These are phyloP conservation scores for Endogone sp. DNA, from an alignment of 192 early-diverging fungal species.

Conservation along the genomic window DNA sequence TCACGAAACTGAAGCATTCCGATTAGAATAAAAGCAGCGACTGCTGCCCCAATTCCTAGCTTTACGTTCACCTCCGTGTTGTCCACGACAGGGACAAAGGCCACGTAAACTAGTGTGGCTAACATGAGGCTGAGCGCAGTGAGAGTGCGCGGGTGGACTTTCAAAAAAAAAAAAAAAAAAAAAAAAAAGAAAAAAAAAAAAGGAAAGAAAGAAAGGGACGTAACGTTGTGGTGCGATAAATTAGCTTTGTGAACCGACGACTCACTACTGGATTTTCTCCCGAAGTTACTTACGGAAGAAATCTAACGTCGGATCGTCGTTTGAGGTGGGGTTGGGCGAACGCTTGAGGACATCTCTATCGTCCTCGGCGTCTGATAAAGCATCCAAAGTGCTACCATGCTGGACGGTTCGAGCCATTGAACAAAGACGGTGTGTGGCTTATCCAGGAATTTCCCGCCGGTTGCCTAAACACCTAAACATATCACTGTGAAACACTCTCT, in stretches of 20 bases:
- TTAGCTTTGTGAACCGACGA: too few relatives aligned
- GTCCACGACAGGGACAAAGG: slow-evolving; percentile 45
- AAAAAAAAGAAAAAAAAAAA: too few relatives aligned
- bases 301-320: background rate
- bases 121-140: slow-evolving; percentile 47
- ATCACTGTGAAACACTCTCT: background rate
- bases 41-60: slow-evolving; percentile 43
- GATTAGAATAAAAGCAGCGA: slow-evolving; percentile 67
- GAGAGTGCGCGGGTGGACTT: slow-evolving; percentile 54
- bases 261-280: background rate
- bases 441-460: background rate
- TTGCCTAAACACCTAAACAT: too few relatives aligned
- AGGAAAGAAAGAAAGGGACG: too few relatives aligned
- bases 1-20: slow-evolving; percentile 90
- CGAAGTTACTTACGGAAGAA: background rate
- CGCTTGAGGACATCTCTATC: background rate
- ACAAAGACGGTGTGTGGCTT: background rate
- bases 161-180: too few relatives aligned
- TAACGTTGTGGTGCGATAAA: too few relatives aligned
- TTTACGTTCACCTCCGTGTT: slow-evolving; percentile 48
- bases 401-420: background rate
- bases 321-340: background rate
- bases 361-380: background rate
- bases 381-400: background rate
- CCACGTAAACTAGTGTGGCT: slow-evolving; percentile 48